Conservation (phyloP, 148 eudicot species). For the Amaranthus cruentus region DNA sequence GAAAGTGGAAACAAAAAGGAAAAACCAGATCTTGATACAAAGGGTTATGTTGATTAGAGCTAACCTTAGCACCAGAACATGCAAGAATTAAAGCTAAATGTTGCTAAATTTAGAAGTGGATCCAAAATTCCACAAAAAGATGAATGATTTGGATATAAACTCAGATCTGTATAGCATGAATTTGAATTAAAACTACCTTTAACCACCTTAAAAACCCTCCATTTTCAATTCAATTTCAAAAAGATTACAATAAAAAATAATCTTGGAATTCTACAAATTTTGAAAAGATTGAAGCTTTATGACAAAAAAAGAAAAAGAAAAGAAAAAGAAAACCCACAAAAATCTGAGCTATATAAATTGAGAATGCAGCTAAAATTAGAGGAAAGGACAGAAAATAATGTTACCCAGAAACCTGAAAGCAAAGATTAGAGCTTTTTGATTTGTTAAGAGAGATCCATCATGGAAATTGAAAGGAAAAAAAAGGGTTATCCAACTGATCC, state of each 20-base stretch:
- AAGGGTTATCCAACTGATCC: neutral
- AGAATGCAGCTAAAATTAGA: constrained; percentile 17
- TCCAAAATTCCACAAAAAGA: constrained; percentile 14
- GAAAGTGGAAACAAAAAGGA: neutral
- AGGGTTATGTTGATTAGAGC: neutral
- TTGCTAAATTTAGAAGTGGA: constrained; percentile 10
- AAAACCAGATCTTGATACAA: constrained; percentile 18
- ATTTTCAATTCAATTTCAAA: constrained; percentile 4
- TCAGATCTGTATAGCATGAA: constrained; percentile 31
- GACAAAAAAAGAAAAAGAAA: neutral
- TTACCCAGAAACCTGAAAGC: constrained; percentile 25
- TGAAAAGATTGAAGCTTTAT: neutral
- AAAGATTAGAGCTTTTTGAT: constrained; percentile 13
- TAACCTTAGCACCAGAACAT: constrained; percentile 14
- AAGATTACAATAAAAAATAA: neutral
- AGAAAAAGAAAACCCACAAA: constrained; percentile 19
- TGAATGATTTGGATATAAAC: constrained; percentile 11
- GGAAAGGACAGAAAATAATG: constrained; percentile 8
- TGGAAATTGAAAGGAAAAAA: constrained; percentile 12
- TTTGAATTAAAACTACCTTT: constrained; percentile 19
- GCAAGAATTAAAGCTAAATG: constrained; percentile 8
- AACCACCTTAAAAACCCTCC: constrained; percentile 5
- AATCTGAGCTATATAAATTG: constrained; percentile 1
- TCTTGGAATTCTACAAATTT: neutral
- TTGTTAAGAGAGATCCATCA: constrained; percentile 28